Conservation (phyloP, 1,284 basidiomycete genomes). For the Melampsora americana region DNA sequence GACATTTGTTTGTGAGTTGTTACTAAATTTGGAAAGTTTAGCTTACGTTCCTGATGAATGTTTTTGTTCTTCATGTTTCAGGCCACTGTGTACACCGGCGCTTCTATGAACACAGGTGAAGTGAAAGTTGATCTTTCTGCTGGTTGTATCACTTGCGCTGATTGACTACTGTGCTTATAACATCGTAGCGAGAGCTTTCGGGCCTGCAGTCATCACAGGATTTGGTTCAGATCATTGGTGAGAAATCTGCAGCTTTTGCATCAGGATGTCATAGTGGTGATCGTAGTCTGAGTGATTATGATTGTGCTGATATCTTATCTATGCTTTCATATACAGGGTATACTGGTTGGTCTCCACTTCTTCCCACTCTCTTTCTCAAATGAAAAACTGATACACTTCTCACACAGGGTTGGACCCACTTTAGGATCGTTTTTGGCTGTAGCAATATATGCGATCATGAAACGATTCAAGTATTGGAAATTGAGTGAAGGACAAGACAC, state of each 20-base stretch:
- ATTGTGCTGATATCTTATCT: not conserved
- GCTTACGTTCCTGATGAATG: not conserved
- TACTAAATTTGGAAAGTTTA: not conserved
- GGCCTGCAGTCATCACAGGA: slow-evolving; percentile 34
- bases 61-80: not conserved
- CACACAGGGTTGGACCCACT: slow-evolving; percentile 29
- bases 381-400: not conserved
- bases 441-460: slow-evolving; percentile 27
- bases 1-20: slow-evolving; percentile 44
- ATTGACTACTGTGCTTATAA: too few relatives aligned
- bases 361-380: not conserved
- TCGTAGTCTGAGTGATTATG: not conserved
- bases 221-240: slow-evolving; percentile 37
- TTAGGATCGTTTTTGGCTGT: slow-evolving; percentile 30
- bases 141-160: too few relatives aligned
- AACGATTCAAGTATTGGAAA: slow-evolving; percentile 36
- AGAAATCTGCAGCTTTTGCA: too few relatives aligned
- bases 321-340: not conserved
- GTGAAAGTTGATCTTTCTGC: not conserved
- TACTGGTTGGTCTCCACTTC: slow-evolving; percentile 6
- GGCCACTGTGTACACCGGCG: slow-evolving; percentile 40
- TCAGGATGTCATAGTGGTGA: too few relatives aligned
- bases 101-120: slow-evolving; percentile 32
- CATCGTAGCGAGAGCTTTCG: slow-evolving; percentile 22
- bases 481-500: slow-evolving; percentile 41